Evolutionary conservation across 257 asterid species (phyloP).

Genomic region (Solanum tacnaense): DNA sequence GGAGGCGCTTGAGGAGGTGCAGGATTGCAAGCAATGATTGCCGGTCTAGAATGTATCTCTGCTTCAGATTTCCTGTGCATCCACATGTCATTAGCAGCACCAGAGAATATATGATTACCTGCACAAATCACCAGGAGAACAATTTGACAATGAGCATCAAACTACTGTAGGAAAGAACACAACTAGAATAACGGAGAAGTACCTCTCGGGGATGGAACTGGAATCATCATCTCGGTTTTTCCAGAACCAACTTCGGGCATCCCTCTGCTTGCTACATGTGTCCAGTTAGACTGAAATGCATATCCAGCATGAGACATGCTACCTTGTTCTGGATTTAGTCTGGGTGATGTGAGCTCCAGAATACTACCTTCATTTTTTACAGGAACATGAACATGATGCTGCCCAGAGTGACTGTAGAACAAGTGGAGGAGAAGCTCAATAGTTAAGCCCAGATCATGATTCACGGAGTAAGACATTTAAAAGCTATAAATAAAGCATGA

Average conservation of each 20-base stretch:
- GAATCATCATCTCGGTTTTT: constrained; percentile 10
- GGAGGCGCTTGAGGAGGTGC: constrained; percentile 37
- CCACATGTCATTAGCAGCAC: constrained; percentile 26
- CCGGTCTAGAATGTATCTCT: constrained; percentile 42
- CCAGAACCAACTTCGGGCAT: constrained; percentile 37
- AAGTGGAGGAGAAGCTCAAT: constrained; percentile 1
- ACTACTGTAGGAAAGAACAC: background rate
- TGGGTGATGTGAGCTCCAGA: constrained; percentile 64
- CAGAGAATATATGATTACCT: constrained; percentile 18
- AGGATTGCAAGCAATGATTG: constrained; percentile 28
- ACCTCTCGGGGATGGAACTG: constrained; percentile 24
- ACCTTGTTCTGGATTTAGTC: constrained; percentile 53
- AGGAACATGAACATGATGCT: constrained; percentile 28
- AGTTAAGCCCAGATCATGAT: constrained; percentile 8
- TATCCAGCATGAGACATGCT: constrained; percentile 36
- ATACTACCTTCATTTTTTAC: constrained; percentile 38
- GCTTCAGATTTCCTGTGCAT: constrained; percentile 31
- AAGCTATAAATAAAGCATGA: background rate
- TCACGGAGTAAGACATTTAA: background rate
- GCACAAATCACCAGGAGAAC: background rate
- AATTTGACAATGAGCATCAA: background rate
- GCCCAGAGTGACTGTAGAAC: constrained; percentile 41
- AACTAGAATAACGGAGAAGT: background rate
- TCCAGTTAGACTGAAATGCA: constrained; percentile 56
- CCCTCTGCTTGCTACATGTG: constrained; percentile 26